Base-by-base conservation (phyloP, 768 basidiomycete species). In the Porpolomopsis calyptriformis region DNA sequence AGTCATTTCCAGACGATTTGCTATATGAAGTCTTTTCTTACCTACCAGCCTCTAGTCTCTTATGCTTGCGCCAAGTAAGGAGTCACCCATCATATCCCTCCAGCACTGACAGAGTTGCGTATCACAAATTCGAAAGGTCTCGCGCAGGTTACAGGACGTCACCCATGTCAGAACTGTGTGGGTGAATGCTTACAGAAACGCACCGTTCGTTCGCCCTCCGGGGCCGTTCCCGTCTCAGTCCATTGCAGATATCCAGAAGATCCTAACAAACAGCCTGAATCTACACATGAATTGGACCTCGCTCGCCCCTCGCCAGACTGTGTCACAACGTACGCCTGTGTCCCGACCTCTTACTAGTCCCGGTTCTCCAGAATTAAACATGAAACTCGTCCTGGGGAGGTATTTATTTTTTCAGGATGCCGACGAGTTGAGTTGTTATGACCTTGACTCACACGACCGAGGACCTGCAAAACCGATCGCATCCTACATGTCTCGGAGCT, bases 1-100 rank as follows among this genome's bases (percentile, higher is more conserved):
- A n/a, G n/a, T n/a, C n/a, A n/a, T 24, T 42, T 18, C 41, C 41
- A 24, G 41, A 42, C 23, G 41, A 42, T 27, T 10, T 42, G 3
- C 25, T 42, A 6, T 42, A 42, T 19, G n/a, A 25, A 9, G 24
- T 42, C 14, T 10, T 42, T 14, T 42, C 20, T 19, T 27, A 25
- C 10, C 25, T 27, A 11, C 19, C 8, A 3, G 41, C 26, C 26
- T 24, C 18, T 23, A 24, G 26, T n/a, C 22, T 26, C 14, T 22
- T 42, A 19, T 24, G 22, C 19, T 25, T 29, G 20, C 22, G 41
- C 12, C 41, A 42, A 14, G 41, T 42, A 16, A 25, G 22, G 10
- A 39, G 18, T 42, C 7, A 9, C 14, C 18, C n/a, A 12, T 42
- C 26, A 3, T 23, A n/a, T 23, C 4, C 16, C 3, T 12, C 4